Base-by-base conservation (phyloP, 495 filamentous ascomycete species). In the Annulohypoxylon nitens region DNA sequence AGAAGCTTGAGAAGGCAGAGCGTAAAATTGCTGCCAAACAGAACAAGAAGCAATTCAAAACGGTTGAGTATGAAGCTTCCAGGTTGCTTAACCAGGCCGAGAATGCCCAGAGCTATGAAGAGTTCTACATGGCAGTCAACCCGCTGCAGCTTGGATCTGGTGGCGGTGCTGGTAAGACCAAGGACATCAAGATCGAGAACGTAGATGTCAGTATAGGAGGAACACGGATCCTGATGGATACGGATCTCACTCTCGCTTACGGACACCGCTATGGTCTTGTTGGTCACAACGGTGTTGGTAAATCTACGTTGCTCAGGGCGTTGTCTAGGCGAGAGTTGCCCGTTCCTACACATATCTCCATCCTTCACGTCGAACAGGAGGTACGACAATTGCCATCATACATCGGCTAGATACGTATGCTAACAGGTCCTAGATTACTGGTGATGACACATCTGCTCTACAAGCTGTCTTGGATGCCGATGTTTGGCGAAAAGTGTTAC, bases 91-190 rank as follows among this genome's bases (percentile, higher is more conserved):
- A 94, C 80, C 89, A 93, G 79, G 86, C 93, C 3, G 90, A 93
- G 70, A 89, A 93, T 71, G 84, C 94, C n/a, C 91, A 97, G 87
- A 93, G 93, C 3, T 99, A 99, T 80, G 96, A 99, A 80, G 97
- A 99, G 78, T 98, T 99, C 84, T 99, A 94, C 86, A 98, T 99
- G 96, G 89, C 92, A 45, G 96, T 99, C 84, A 99, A 99, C 80
- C 96, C 96, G 45, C 86, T 99, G 47, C 96, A 97, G 76, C 74
- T 98, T 69, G 95, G 93, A 50, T 82, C 88, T n/a, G 83, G 80
- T 37, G 75, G 85, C 61, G 81, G 82, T 48, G 77, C 81, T 41
- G 90, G 91, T 70, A 98, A 98, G 91, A 97, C 95, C 80, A 99
- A 99, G 86, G 96, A 99, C 80, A 97, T 99, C 85, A 99, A 98